Base-by-base conservation (phyloP, 257 asterid species). In the Solanum dulcamara region DNA sequence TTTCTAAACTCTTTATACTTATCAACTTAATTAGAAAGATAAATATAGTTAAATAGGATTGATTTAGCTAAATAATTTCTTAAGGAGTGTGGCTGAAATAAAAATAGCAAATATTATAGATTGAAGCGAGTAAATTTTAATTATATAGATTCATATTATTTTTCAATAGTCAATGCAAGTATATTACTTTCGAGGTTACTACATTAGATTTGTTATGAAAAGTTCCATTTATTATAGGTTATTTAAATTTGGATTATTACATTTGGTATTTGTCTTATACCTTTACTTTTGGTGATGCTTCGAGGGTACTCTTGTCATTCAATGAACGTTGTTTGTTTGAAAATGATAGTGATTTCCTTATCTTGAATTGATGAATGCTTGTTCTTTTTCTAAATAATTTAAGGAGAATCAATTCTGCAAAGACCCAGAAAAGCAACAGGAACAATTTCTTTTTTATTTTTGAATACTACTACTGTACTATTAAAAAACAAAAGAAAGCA, bases 331-430 rank as follows among this genome's bases (percentile, higher is more conserved):
- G 1, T 13, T 77, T 75, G 22, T 46, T 77, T 44, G 82, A 77
- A 77, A 77, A 77, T 28, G 60, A 77, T 26, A 30, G 82, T 77
- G 62, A 77, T 77, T 75, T 77, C 82, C 59, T 46, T 77, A 14
- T 77, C 82, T 46, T 12, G 32, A 22, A 14, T 22, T 55, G 64
- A 55, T 8, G 28, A 11, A 13, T 26, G 44, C 59, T 17, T 46
- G 7, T 26, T 75, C 26, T 26, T 44, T 75, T 46, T 46, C 14
- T 77, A 26, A 42, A 75, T 85, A 87, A 79, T 74, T 30, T 80
- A 79, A 82, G 85, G 86, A 71, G 85, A 89, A 84, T 38, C 88
- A 75, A 57, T 89, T 66, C 82, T 48, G 60, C 74, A 32, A 81
- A 53, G 67, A 35, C 81, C 44, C 40, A 51, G 84, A 85, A 87